Conservation (phyloP, 2,329 filamentous ascomycete species). For the Clonostachys sp. region DNA sequence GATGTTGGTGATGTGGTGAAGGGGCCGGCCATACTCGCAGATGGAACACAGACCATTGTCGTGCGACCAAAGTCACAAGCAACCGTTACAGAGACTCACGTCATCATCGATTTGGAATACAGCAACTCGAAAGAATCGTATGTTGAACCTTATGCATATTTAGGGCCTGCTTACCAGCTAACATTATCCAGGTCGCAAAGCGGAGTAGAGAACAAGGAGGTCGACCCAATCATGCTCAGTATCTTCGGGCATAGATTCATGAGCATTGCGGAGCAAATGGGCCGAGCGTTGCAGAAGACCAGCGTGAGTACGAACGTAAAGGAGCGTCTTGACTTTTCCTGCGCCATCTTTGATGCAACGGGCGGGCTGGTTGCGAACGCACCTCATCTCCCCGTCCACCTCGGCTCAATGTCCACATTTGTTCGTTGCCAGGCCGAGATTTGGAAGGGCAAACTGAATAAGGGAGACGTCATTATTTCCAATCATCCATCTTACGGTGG, state of each 20-base stretch:
- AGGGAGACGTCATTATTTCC: conserved; percentile 76
- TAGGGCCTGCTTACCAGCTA: not conserved
- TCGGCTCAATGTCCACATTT: conserved; percentile 80
- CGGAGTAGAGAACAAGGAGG: conserved; percentile 1
- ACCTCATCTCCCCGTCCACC: conserved; percentile 74
- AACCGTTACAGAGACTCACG: conserved; percentile 77
- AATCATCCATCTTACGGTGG: conserved; percentile 83
- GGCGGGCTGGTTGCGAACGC: conserved; percentile 76
- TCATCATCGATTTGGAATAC: conserved; percentile 78
- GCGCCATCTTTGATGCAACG: conserved; percentile 71
- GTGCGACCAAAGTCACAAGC: conserved; percentile 76
- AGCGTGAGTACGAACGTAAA: conserved; percentile 80
- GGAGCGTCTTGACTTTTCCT: conserved; percentile 78
- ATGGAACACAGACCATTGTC: conserved; percentile 88
- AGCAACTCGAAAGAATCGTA: conserved; percentile 31
- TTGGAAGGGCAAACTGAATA: conserved; percentile 72
- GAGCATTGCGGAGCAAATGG: conserved; percentile 85
- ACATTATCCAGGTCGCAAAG: not conserved
- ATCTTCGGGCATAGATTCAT: conserved; percentile 83
- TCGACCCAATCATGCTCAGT: conserved; percentile 70
- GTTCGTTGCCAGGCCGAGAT: conserved; percentile 74
- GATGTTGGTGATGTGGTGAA: conserved; percentile 65
- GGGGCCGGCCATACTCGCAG: conserved; percentile 83
- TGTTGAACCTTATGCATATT: conserved; percentile 4
- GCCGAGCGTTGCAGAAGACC: conserved; percentile 73